These are phyloP conservation scores for Aspergillus cristatus DNA, from an alignment of 495 filamentous ascomycete species.

Conservation along the genomic window DNA sequence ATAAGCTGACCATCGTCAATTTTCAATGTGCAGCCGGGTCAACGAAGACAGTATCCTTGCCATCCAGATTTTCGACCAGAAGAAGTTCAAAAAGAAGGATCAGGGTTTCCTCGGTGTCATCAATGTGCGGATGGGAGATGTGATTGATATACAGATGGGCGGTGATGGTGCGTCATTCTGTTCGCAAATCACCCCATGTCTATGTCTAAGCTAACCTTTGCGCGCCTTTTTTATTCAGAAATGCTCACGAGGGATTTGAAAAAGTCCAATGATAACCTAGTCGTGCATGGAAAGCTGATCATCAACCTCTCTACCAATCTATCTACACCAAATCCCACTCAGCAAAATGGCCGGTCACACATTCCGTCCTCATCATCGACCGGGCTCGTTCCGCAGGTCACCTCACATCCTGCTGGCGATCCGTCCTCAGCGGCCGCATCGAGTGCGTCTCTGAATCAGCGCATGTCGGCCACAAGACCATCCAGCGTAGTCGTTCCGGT, in stretches of 20 bases:
- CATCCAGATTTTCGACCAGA: slow-evolving; percentile 98
- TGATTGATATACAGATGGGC: slow-evolving; percentile 79
- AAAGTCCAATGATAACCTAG: slow-evolving; percentile 95
- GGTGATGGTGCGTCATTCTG: slow-evolving; percentile 66
- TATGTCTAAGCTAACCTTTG: slow-evolving; percentile 2
- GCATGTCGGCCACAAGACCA: slow-evolving; percentile 26
- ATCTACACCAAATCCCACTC: slow-evolving; percentile 41
- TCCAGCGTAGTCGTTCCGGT: slow-evolving; percentile 19
- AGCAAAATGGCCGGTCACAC: slow-evolving; percentile 28
- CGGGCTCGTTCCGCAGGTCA: slow-evolving; percentile 32
- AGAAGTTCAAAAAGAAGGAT: slow-evolving; percentile 99
- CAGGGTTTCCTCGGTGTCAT: slow-evolving; percentile 97
- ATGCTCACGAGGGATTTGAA: slow-evolving; percentile 99
- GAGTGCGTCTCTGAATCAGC: slow-evolving; percentile 28
- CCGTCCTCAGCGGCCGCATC: slow-evolving; percentile 21
- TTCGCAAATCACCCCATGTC: slow-evolving; percentile 1
- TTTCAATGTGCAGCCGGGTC: slow-evolving; percentile 74
- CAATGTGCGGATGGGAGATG: slow-evolving; percentile 88
- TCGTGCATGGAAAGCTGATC: slow-evolving; percentile 96
- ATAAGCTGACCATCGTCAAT: too few relatives aligned
- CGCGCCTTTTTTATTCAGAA: slow-evolving; percentile 35
- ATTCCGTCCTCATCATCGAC: slow-evolving; percentile 30
- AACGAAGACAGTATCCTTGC: slow-evolving; percentile 93
- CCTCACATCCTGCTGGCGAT: slow-evolving; percentile 23
- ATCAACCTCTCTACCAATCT: slow-evolving; percentile 92